Evolutionary conservation across 2,329 filamentous ascomycete genomes (phyloP).

Genomic region (Phoma sp.): DNA sequence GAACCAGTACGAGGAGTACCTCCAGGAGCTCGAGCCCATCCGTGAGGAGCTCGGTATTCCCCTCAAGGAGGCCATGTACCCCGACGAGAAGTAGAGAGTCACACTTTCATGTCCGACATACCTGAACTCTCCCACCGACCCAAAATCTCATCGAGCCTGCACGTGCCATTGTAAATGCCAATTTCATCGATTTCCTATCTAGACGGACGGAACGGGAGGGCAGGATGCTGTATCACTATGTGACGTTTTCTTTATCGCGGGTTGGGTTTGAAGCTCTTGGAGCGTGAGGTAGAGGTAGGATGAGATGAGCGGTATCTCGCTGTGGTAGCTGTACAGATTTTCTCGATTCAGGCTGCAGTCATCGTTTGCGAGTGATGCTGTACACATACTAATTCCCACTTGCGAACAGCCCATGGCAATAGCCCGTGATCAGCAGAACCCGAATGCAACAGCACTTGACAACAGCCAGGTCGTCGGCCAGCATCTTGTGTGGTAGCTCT

Average conservation of each 20-base stretch:
- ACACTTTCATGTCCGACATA: conserved; percentile 19
- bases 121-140: conserved; percentile 18
- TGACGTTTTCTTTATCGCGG: conserved; percentile 29
- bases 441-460: not conserved
- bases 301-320: conserved; percentile 34
- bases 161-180: conserved; percentile 29
- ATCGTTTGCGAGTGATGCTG: conserved; percentile 2
- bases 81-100: conserved; percentile 54
- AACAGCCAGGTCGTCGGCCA: not conserved
- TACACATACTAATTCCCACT: not conserved
- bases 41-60: conserved; percentile 91
- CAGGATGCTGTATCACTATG: conserved; percentile 35
- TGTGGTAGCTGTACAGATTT: conserved; percentile 41
- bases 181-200: conserved; percentile 29
- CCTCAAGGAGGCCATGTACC: conserved; percentile 93
- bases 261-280: conserved; percentile 20
- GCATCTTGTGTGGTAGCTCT: not conserved
- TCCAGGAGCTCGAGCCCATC: conserved; percentile 88
- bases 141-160: conserved; percentile 23
- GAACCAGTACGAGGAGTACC: conserved; percentile 95
- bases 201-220: conserved; percentile 28
- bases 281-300: conserved; percentile 11
- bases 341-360: conserved; percentile 4
- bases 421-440: not conserved
- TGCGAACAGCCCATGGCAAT: not conserved